Base-by-base conservation (phyloP, 177 flowering plant species). In the Telopea speciosissima region DNA sequence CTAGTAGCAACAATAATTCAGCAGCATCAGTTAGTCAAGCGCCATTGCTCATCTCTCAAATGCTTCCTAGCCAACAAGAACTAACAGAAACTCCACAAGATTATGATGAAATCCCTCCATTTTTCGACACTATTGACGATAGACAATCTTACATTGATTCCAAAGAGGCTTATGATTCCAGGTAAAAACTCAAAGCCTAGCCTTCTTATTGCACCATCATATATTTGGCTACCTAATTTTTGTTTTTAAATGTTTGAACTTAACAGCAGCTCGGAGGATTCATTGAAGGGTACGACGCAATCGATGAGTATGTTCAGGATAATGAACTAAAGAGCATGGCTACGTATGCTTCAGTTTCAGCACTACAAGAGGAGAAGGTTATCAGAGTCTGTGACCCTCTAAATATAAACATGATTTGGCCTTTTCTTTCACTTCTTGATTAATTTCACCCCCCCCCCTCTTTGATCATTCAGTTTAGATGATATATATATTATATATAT, bases 271-370 rank as follows among this genome's bases (percentile, higher is more conserved):
- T 81, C 88, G 17, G 90, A 85, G 56, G 80, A 82, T 19, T 81
- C 90, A 9, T 60, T 83, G 69, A 84, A 83, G 68, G 94, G 84
- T 64, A 72, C 85, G 8, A 84, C 80, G 33, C 84, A 79, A 45
- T 74, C 83, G 9, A 69, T 78, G 88, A 85, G 73, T 83, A 84
- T 54, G 79, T 83, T 63, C 82, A 79, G 24, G 86, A 88, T 77
- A 86, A 89, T 58, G 87, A 87, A 60, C 71, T 89, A 70, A 91
- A 83, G 80, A 87, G 69, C 73, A 91, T 94, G 3, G 89, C 93
- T 11, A 89, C 97, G 31, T 4, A 21, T 81, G 88, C 74, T 88
- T 90, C 75, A 85, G 81, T 33, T 86, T 89, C 24, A 89, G 91
- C 23, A 88, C 90, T 72, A n/a, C n/a, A n/a, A n/a, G n/a, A n/a